phyloP scores from a whole-genome alignment of 2,329 filamentous ascomycete genomes.

The Exophiala oligosperma region DNA sequence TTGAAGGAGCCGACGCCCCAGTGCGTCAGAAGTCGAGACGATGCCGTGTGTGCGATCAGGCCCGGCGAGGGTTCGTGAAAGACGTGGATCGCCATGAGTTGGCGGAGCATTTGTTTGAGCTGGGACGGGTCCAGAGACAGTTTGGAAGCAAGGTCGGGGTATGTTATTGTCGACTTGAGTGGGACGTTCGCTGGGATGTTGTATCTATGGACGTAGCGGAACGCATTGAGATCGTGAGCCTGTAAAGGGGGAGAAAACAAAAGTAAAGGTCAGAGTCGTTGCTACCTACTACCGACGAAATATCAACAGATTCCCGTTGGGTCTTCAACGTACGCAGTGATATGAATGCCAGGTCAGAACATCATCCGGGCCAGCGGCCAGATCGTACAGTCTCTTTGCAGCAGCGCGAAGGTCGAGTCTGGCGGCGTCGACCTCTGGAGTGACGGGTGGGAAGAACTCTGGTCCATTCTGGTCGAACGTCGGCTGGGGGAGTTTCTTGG shows the following conservation, averaged over 20 bases:
- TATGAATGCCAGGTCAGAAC: slow-evolving; percentile 20
- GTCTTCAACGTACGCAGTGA: slow-evolving; percentile 17
- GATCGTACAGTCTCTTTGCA: slow-evolving; percentile 27
- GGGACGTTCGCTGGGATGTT: slow-evolving; percentile 19
- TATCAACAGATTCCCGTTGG: not conserved
- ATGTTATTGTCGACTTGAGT: slow-evolving; percentile 17
- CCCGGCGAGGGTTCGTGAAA: slow-evolving; percentile 21
- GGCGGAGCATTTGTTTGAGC: slow-evolving; percentile 21
- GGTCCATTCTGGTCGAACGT: slow-evolving; percentile 24
- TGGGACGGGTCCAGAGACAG: slow-evolving; percentile 15
- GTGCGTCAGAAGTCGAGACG: slow-evolving; percentile 21
- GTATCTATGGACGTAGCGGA: slow-evolving; percentile 21
- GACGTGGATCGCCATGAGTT: slow-evolving; percentile 23
- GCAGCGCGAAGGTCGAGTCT: slow-evolving; percentile 28
- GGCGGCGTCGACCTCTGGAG: slow-evolving; percentile 21
- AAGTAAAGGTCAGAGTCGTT: not conserved
- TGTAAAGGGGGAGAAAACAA: not conserved
- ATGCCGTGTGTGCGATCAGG: slow-evolving; percentile 20
- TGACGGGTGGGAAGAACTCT: slow-evolving; percentile 14
- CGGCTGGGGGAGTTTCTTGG: slow-evolving; percentile 16
- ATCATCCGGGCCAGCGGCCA: slow-evolving; percentile 29
- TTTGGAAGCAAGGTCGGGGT: slow-evolving; percentile 16
- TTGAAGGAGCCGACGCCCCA: slow-evolving; percentile 15
- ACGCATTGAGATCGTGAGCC: slow-evolving; percentile 24
- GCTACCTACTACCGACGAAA: no score